These are phyloP conservation scores for Polytrichum commune DNA, from an alignment of 225 moss, liverwort and hornwort genomes.

Conservation along the genomic window DNA sequence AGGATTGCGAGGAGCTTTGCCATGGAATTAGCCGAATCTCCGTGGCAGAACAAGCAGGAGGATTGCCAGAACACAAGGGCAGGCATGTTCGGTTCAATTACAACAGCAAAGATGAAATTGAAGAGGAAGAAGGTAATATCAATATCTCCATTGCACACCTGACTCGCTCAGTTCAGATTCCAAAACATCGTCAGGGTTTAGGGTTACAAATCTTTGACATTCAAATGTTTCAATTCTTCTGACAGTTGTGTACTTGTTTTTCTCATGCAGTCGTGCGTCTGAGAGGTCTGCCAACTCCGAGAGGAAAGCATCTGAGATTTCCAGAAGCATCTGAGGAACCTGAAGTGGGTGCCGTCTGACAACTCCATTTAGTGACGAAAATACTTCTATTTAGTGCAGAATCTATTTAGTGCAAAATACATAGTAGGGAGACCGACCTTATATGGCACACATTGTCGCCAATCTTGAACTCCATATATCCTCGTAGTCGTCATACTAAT, in stretches of 20 bases:
- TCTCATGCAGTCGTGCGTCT: constrained; percentile 20
- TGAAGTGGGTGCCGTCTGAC: not conserved
- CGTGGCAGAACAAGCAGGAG: constrained; percentile 16
- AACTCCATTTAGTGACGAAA: too few species aligned
- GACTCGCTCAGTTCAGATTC: not conserved
- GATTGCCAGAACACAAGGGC: constrained; percentile 36
- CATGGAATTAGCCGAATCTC: constrained; percentile 38
- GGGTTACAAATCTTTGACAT: not conserved
- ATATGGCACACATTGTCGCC: not conserved
- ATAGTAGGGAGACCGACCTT: not conserved
- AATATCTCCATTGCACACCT: not conserved
- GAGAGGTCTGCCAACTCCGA: constrained; percentile 34
- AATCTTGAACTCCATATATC: not conserved
- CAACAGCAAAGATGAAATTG: constrained; percentile 48
- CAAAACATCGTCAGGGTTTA: not conserved
- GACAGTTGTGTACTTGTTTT: not conserved
- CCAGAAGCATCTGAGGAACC: constrained; percentile 1
- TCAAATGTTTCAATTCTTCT: not conserved
- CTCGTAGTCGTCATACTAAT: not conserved
- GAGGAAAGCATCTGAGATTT: constrained; percentile 39
- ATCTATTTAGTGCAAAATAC: not conserved
- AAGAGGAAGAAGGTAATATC: constrained; percentile 39
- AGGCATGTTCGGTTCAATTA: constrained; percentile 49
- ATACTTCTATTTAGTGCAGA: too few species aligned
- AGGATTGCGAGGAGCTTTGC: constrained; percentile 50